Conservation (phyloP, 352 stramenopile genomes). For the Blastocystis sp. region DNA sequence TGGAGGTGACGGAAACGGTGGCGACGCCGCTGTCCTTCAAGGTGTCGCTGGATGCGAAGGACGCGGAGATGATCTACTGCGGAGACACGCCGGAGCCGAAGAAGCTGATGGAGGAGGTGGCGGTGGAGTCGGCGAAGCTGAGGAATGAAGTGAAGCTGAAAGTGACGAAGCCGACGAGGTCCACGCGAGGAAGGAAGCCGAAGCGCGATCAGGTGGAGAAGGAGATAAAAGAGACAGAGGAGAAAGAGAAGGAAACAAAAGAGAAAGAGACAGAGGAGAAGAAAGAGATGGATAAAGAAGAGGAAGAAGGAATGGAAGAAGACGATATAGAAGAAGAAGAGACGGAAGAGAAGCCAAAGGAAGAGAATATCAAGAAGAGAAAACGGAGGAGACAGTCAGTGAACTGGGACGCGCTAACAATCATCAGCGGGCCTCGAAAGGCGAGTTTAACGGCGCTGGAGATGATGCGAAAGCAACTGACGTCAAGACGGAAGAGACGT, state of each 20-base stretch:
- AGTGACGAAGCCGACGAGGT: too few species aligned
- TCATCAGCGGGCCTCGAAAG: background rate
- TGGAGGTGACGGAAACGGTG: background rate
- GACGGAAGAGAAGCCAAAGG: background rate
- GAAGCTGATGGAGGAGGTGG: constrained; percentile 59
- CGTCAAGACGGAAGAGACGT: background rate
- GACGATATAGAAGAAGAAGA: background rate
- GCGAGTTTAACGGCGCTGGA: background rate
- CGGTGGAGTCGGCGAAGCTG: constrained; percentile 74
- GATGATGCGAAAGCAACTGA: background rate
- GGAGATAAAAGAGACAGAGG: constrained; percentile 4
- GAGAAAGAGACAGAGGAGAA: background rate
- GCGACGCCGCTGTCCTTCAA: background rate
- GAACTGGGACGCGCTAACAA: background rate
- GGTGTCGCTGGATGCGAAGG: background rate
- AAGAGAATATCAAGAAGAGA: background rate
- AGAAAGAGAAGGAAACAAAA: background rate
- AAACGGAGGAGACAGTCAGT: background rate
- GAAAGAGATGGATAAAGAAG: background rate
- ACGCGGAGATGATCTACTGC: background rate
- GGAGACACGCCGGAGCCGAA: background rate
- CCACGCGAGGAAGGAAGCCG: constrained; percentile 73
- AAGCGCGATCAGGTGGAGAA: constrained; percentile 71
- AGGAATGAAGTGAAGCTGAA: constrained; percentile 69
- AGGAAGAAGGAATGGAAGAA: background rate